Evolutionary conservation across 192 early-diverging fungal species (phyloP).

Genomic region (Anaeromyces robustus): DNA sequence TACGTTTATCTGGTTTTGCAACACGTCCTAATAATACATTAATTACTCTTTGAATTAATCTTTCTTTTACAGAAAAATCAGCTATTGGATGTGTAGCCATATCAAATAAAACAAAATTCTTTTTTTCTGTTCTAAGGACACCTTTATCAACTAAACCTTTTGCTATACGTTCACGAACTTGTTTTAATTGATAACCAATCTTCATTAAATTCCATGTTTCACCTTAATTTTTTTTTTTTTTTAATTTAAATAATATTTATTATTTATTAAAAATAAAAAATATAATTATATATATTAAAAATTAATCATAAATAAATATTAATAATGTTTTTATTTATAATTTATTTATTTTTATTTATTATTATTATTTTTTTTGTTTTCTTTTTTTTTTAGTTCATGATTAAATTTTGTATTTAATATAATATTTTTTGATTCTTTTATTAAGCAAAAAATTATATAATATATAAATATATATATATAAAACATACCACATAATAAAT

Average conservation of each 20-base stretch:
- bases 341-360: no score
- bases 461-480: background rate
- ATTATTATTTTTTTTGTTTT: no score
- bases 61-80: constrained; percentile 73
- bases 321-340: no score
- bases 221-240: constrained; percentile 25
- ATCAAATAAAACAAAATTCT: constrained; percentile 90
- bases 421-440: no score
- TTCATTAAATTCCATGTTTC: constrained; percentile 99
- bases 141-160: constrained; percentile 99
- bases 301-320: no score
- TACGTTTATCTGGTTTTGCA: constrained; percentile 32
- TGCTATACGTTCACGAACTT: constrained; percentile 87
- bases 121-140: constrained; percentile 84
- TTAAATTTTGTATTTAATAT: no score
- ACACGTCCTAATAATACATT: constrained; percentile 61
- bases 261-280: no score
- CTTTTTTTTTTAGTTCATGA: no score
- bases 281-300: background rate
- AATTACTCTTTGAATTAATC: constrained; percentile 65
- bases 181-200: constrained; percentile 92
- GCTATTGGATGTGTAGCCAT: constrained; percentile 95
- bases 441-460: background rate
- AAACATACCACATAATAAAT: constrained; percentile 79
- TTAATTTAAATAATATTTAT: background rate